Conservation (phyloP, 2,329 filamentous ascomycete species). For the Venturia carpophila region DNA sequence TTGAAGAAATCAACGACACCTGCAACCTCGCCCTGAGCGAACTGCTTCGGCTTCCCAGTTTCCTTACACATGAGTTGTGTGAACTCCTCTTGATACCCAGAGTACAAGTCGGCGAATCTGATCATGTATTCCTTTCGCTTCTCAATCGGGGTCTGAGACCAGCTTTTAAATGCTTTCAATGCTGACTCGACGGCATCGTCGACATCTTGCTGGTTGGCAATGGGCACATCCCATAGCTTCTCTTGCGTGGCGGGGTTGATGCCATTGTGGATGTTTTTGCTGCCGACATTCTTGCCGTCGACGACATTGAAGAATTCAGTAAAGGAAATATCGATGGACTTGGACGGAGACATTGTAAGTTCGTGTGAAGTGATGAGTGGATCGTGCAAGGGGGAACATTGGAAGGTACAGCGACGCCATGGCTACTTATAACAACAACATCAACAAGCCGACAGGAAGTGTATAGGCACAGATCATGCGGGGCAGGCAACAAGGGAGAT, state of each 20-base stretch:
- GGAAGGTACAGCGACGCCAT: not conserved
- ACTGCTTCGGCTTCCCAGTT: conserved; percentile 32
- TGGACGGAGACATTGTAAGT: conserved; percentile 39
- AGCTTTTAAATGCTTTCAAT: conserved; percentile 32
- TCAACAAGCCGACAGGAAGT: not conserved
- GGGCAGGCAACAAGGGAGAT: not conserved
- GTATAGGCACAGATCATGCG: not conserved
- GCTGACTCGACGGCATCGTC: conserved; percentile 32
- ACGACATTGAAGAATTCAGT: conserved; percentile 34
- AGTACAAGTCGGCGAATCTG: conserved; percentile 29
- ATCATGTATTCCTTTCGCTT: conserved; percentile 31
- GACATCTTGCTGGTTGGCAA: conserved; percentile 32
- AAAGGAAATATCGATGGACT: conserved; percentile 32
- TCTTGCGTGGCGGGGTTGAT: conserved; percentile 19
- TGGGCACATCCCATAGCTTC: conserved; percentile 24
- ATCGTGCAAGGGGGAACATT: not conserved
- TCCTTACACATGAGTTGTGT: conserved; percentile 30
- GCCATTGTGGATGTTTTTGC: conserved; percentile 22
- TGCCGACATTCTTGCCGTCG: conserved; percentile 29
- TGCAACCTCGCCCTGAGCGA: conserved; percentile 16
- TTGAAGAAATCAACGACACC: conserved; percentile 14
- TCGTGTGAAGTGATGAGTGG: not conserved
- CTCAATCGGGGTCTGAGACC: conserved; percentile 28
- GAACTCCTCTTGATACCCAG: conserved; percentile 29
- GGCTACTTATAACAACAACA: not conserved